A percentile compares a stretch with the other conserved stretches of the same genome.
phyloP scores from a whole-genome alignment of 129 eudicot species.

The Pulicaria dysenterica region DNA sequence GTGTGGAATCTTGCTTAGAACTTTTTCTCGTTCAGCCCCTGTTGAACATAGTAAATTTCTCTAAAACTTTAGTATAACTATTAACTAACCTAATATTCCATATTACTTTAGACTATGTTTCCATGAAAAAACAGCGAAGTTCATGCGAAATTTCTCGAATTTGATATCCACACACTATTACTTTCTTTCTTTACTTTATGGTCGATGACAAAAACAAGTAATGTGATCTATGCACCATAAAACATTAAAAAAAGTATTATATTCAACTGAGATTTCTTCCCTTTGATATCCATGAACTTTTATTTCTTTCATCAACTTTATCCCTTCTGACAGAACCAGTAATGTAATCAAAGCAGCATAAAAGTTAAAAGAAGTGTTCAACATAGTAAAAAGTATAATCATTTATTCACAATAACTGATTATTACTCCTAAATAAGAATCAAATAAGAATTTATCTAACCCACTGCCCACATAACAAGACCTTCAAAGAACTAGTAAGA shows the following conservation, averaged over 20 bases:
- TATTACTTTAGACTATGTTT: neutral
- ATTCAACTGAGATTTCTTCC: constrained; percentile 12
- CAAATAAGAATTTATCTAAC: constrained; percentile 3
- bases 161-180: neutral
- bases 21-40: constrained; percentile 12
- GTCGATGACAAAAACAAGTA: neutral
- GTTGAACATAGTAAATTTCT: constrained; percentile 17
- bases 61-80: constrained; percentile 14
- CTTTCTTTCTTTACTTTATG: neutral
- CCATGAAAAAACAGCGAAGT: constrained; percentile 28
- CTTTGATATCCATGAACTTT: constrained; percentile 4
- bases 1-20: constrained; percentile 3
- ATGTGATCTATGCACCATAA: neutral
- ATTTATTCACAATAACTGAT: neutral
- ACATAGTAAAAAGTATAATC: neutral
- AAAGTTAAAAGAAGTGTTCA: neutral
- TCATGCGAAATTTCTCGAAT: constrained; percentile 23
- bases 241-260: neutral
- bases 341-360: neutral
- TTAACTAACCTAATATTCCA: constrained; percentile 19
- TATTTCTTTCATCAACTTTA: neutral
- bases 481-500: constrained; percentile 10
- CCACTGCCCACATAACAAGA: constrained; percentile 12
- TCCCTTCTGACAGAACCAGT: neutral
- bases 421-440: constrained; percentile 10